Conservation (phyloP, 2,329 filamentous ascomycete genomes). For the Epichloe hybrida region DNA sequence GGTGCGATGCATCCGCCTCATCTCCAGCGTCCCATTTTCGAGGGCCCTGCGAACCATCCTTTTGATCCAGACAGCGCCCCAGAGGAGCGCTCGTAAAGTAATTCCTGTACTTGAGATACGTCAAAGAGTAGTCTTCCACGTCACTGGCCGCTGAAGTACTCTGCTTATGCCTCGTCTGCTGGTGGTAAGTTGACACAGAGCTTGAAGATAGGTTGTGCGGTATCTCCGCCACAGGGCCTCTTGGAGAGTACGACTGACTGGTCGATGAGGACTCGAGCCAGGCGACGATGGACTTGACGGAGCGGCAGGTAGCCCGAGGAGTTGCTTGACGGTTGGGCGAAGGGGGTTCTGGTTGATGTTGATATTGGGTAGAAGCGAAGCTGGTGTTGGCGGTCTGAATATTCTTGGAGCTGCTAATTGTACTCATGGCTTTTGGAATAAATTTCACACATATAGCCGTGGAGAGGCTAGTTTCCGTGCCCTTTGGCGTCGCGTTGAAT, state of each 20-base stretch:
- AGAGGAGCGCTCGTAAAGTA: slow-evolving; percentile 20
- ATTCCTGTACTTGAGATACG: slow-evolving; percentile 18
- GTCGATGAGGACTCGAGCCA: slow-evolving; percentile 16
- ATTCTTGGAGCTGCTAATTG: slow-evolving; percentile 8
- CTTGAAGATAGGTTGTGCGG: slow-evolving; percentile 2
- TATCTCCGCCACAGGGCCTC: neutral
- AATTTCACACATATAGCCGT: neutral
- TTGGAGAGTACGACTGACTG: slow-evolving; percentile 1
- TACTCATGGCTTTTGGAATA: slow-evolving; percentile 2
- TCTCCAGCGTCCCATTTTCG: neutral
- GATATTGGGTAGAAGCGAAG: slow-evolving; percentile 17
- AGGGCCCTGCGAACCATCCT: neutral
- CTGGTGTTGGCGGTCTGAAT: slow-evolving; percentile 13
- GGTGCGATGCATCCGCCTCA: neutral
- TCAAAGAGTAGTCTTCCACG: slow-evolving; percentile 19
- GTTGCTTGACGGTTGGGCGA: neutral
- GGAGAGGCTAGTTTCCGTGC: neutral
- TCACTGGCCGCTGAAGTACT: slow-evolving; percentile 4
- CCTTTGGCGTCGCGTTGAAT: neutral
- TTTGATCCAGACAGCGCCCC: slow-evolving; percentile 16
- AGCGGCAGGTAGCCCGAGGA: slow-evolving; percentile 8
- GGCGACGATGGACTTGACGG: slow-evolving; percentile 19
- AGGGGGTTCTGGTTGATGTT: slow-evolving; percentile 5
- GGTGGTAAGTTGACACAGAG: neutral
- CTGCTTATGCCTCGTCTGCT: neutral